A percentile compares a stretch with the other conserved stretches of the same genome.
Conservation (phyloP, 176 grass and related monocot genomes). For the Carex littledalei region DNA sequence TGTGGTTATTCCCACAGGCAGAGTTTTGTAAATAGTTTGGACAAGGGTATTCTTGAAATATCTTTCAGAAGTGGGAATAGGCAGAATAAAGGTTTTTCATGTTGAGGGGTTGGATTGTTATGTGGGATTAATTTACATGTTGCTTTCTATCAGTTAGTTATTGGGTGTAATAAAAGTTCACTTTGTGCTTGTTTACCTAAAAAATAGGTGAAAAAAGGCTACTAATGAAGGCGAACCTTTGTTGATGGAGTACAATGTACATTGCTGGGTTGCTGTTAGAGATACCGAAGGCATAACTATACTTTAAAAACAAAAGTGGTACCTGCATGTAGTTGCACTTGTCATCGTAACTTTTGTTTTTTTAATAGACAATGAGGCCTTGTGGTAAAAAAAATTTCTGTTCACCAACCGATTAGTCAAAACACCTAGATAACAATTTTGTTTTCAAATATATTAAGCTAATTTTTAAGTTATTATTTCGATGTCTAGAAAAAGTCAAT, state of each 20-base stretch:
- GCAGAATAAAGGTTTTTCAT: background rate
- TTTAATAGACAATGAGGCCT: too few species aligned
- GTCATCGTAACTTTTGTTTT: too few species aligned
- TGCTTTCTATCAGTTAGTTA: background rate
- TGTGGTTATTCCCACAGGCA: background rate
- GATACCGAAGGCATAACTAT: background rate
- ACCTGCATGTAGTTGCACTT: background rate
- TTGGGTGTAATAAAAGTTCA: background rate
- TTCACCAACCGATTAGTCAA: too few species aligned
- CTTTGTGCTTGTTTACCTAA: background rate
- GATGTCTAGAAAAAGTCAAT: too few species aligned
- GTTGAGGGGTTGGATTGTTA: background rate
- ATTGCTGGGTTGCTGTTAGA: background rate
- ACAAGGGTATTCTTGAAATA: background rate
- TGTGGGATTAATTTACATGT: background rate
- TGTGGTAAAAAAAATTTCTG: too few species aligned
- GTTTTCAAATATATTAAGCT: too few species aligned
- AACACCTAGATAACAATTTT: too few species aligned
- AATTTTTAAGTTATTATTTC: too few species aligned
- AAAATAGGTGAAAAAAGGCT: background rate
- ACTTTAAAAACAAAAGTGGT: background rate
- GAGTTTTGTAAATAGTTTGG: slow-evolving; percentile 9
- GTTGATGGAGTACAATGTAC: background rate
- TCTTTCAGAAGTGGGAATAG: background rate
- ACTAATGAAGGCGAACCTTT: background rate